Conservation (phyloP, 2,329 filamentous ascomycete genomes). For the Alternaria gaisen region DNA sequence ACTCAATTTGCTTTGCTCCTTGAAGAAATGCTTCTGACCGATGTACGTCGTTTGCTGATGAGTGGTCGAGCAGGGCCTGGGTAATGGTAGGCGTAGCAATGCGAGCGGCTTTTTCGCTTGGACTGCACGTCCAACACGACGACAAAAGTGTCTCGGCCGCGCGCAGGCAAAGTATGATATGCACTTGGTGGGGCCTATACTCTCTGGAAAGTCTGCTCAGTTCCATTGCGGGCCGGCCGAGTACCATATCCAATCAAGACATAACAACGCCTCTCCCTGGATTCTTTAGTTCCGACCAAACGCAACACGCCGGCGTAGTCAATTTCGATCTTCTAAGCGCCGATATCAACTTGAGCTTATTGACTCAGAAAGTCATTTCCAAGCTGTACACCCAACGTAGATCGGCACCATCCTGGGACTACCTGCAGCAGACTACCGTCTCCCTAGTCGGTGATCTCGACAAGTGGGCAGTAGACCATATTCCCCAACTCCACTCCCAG, state of each 20-base stretch:
- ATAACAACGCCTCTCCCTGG: constrained; percentile 38
- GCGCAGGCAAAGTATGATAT: constrained; percentile 39
- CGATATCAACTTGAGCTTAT: constrained; percentile 4
- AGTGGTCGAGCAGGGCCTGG: constrained; percentile 40
- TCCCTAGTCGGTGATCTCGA: constrained; percentile 38
- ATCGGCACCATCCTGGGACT: constrained; percentile 40
- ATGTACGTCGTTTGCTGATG: constrained; percentile 16
- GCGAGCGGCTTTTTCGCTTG: constrained; percentile 43
- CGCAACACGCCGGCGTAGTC: not conserved
- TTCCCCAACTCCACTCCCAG: constrained; percentile 4
- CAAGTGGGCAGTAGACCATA: constrained; percentile 32
- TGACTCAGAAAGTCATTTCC: constrained; percentile 21
- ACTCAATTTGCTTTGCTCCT: too few species aligned
- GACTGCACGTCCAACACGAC: constrained; percentile 46
- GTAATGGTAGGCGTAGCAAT: constrained; percentile 41
- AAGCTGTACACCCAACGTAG: constrained; percentile 43
- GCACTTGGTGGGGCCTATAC: constrained; percentile 51
- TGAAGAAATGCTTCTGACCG: not conserved
- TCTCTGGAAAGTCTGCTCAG: constrained; percentile 45
- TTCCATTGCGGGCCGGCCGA: constrained; percentile 48
- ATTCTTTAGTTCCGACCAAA: not conserved
- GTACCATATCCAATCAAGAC: constrained; percentile 37
- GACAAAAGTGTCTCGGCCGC: constrained; percentile 20
- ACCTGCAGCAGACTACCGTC: constrained; percentile 37
- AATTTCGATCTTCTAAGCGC: constrained; percentile 13